phyloP scores from a whole-genome alignment of 2,329 filamentous ascomycete species.

The Xylariaceae sp. region DNA sequence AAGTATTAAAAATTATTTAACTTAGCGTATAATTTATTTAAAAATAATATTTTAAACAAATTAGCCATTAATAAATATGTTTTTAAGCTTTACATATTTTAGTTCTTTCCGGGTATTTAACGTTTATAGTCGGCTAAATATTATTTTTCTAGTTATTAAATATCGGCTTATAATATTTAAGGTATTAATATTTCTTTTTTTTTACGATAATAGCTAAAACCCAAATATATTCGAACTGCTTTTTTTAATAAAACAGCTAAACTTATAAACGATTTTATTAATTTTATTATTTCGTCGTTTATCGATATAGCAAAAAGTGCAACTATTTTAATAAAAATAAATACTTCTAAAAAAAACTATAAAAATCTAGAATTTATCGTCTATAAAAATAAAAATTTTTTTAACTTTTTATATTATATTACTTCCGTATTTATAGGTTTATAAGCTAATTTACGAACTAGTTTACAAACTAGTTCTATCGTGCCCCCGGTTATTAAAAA shows the following conservation, averaged over 20 bases:
- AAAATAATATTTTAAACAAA: neutral
- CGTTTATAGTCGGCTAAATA: neutral
- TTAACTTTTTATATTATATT: neutral
- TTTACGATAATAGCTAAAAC: neutral
- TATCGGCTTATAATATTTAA: neutral
- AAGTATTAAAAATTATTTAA: neutral
- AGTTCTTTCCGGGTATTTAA: neutral
- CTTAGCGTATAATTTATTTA: neutral
- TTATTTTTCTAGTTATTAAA: neutral
- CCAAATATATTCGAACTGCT: neutral
- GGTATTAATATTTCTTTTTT: neutral
- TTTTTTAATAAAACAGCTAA: too few relatives aligned
- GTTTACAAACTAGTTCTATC: too few relatives aligned
- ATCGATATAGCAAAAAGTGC: neutral
- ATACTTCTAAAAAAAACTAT: neutral
- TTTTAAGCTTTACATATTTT: neutral
- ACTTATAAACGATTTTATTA: neutral
- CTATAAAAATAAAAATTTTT: neutral
- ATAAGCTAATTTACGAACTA: too few relatives aligned
- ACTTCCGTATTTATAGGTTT: neutral
- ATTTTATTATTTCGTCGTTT: neutral
- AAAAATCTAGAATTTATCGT: neutral
- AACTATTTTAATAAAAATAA: neutral
- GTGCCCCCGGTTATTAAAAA: neutral
- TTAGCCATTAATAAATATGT: neutral